Evolutionary conservation across 495 filamentous ascomycete species (phyloP).

Genomic region (Pyrenopolyporus hunteri): DNA sequence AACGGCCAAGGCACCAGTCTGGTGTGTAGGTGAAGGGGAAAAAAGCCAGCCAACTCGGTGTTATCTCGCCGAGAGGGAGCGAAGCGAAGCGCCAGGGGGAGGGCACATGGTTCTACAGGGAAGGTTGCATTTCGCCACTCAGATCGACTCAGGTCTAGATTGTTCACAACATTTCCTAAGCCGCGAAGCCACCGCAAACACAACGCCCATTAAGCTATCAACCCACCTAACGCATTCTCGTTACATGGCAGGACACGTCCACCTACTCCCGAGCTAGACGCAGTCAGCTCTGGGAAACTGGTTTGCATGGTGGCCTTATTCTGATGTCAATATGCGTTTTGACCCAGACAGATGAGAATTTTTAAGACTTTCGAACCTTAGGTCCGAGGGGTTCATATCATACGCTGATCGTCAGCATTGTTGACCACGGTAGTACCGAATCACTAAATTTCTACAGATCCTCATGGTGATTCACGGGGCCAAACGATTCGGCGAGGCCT

Average conservation of each 20-base stretch:
- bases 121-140: slow-evolving; percentile 1
- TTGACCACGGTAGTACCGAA: too few relatives aligned
- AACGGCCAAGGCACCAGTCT: too few relatives aligned
- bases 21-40: too few relatives aligned
- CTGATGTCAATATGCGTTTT: slow-evolving; percentile 36
- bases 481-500: too few relatives aligned
- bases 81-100: too few relatives aligned
- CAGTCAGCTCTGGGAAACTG: background rate
- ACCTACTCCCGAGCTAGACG: background rate
- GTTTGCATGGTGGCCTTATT: slow-evolving; percentile 18
- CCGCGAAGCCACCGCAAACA: background rate
- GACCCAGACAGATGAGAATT: background rate
- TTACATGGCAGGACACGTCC: background rate
- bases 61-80: background rate
- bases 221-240: too few relatives aligned
- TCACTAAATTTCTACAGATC: too few relatives aligned
- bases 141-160: slow-evolving; percentile 22
- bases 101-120: slow-evolving; percentile 7
- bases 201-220: slow-evolving; percentile 2
- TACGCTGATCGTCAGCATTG: too few relatives aligned
- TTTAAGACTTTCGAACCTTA: too few relatives aligned
- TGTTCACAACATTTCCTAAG: background rate
- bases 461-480: too few relatives aligned
- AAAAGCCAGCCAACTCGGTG: too few relatives aligned
- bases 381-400: too few relatives aligned